Evolutionary conservation across 2,329 filamentous ascomycete species (phyloP).

Genomic region (Fusarium sp.): DNA sequence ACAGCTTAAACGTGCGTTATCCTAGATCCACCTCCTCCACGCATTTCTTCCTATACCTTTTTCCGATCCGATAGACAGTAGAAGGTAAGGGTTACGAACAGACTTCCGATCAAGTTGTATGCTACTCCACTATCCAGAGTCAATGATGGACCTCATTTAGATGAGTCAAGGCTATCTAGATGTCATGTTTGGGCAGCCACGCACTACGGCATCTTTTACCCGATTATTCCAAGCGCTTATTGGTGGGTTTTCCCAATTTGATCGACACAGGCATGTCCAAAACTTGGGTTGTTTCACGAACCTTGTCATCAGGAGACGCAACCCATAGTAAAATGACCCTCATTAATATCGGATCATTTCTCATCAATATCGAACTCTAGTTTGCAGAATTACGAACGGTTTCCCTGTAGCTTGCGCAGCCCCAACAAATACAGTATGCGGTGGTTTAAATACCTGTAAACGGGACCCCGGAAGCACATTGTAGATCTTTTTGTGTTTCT

Average conservation of each 20-base stretch:
- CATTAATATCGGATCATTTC: neutral
- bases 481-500: neutral
- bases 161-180: too few relatives aligned
- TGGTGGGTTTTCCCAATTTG: neutral
- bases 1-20: too few relatives aligned
- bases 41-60: too few relatives aligned
- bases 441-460: neutral
- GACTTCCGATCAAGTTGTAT: too few relatives aligned
- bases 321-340: neutral
- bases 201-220: neutral
- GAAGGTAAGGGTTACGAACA: too few relatives aligned
- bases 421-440: neutral
- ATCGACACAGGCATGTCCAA: too few relatives aligned
- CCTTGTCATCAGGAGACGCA: neutral
- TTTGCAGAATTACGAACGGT: accelerated
- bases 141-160: too few relatives aligned
- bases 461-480: neutral
- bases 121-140: too few relatives aligned
- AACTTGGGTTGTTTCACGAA: neutral
- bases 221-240: accelerated
- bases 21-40: too few relatives aligned
- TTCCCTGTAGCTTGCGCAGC: accelerated
- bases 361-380: neutral
- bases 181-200: too few relatives aligned
- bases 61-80: too few relatives aligned